These are phyloP conservation scores for Trichoderma guizhouense DNA, from an alignment of 2,329 filamentous ascomycete genomes.

Conservation along the genomic window DNA sequence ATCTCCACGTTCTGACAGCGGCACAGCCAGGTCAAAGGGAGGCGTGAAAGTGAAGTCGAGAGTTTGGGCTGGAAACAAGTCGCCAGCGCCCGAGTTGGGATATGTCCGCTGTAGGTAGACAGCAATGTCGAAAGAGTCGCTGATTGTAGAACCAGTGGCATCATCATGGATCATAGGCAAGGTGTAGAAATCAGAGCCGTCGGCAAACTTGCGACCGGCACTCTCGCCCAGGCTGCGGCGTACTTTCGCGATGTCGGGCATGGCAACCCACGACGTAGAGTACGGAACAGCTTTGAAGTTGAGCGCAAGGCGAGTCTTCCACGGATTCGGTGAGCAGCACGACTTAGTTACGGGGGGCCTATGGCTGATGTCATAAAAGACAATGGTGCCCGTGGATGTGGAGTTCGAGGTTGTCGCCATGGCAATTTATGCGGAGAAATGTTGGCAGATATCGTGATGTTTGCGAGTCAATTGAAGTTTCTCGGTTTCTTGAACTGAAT, in stretches of 20 bases:
- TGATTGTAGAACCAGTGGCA: conserved; percentile 40
- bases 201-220: conserved; percentile 50
- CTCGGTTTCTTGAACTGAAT: not conserved
- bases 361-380: conserved; percentile 43
- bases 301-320: conserved; percentile 37
- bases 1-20: conserved; percentile 35
- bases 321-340: conserved; percentile 31
- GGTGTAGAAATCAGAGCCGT: conserved; percentile 58
- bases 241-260: conserved; percentile 49
- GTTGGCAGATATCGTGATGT: not conserved
- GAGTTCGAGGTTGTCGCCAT: not conserved
- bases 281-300: conserved; percentile 41
- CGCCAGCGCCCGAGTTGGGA: conserved; percentile 41
- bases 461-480: not conserved
- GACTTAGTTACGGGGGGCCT: conserved; percentile 29
- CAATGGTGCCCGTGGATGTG: conserved; percentile 21
- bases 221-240: conserved; percentile 46
- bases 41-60: conserved; percentile 39
- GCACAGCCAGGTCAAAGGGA: conserved; percentile 21
- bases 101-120: conserved; percentile 54
- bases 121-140: conserved; percentile 66
- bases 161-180: conserved; percentile 55
- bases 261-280: conserved; percentile 45
- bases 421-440: not conserved
- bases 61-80: conserved; percentile 46